Percentiles rank a stretch among this genome's conserved stretches.
phyloP scores from a whole-genome alignment of 2,329 filamentous ascomycete species.

The Cladosporium austrohemisphaericum region DNA sequence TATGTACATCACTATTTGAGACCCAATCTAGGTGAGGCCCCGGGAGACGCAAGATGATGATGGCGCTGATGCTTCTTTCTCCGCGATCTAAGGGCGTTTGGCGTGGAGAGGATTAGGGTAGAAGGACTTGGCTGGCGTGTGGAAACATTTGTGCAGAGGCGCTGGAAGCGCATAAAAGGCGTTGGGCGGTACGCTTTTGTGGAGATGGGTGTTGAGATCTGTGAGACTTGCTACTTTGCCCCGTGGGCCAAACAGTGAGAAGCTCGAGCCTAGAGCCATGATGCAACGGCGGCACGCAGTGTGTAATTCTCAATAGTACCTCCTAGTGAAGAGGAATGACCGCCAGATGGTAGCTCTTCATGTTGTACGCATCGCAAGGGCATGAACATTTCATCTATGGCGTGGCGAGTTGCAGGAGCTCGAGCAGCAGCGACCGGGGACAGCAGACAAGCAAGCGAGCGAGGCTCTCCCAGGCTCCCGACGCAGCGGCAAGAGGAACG shows the following conservation, averaged over 20 bases:
- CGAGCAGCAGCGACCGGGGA: constrained; percentile 1
- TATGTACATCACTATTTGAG: no score
- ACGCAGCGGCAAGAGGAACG: constrained; percentile 5
- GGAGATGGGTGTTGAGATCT: constrained; percentile 11
- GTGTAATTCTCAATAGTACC: no score
- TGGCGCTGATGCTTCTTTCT: no score
- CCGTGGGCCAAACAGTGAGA: constrained; percentile 5
- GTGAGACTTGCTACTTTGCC: not conserved
- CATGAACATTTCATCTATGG: no score
- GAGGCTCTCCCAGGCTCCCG: constrained; percentile 1
- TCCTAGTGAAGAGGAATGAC: no score
- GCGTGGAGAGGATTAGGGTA: no score
- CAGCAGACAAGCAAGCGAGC: not conserved
- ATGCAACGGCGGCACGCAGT: constrained; percentile 4
- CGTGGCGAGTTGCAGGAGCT: not conserved
- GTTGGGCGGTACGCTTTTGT: constrained; percentile 13
- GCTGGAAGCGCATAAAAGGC: constrained; percentile 13
- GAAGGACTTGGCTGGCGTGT: not conserved
- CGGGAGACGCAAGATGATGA: no score
- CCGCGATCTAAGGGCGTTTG: no score
- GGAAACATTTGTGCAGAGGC: constrained; percentile 14
- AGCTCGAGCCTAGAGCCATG: constrained; percentile 1
- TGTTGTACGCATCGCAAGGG: not conserved
- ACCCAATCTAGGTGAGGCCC: no score
- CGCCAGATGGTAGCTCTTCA: no score